Base-by-base conservation (phyloP, 2,329 filamentous ascomycete genomes). In the Scedosporium apiospermum region DNA sequence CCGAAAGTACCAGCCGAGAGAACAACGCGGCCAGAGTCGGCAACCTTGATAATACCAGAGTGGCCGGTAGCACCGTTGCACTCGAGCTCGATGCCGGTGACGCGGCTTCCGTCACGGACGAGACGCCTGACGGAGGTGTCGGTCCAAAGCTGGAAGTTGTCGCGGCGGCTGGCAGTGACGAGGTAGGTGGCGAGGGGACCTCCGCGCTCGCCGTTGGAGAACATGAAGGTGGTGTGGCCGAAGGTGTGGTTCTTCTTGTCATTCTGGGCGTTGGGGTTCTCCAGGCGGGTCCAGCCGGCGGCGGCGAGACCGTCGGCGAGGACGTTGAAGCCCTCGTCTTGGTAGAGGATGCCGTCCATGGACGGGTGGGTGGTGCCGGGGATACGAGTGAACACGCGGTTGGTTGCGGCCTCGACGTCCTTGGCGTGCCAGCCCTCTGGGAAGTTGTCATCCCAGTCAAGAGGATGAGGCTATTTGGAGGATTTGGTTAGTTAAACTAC, bases 181-280 rank as follows among this genome's bases (percentile, higher is more conserved):
- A 91, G 82, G 69, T 91, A 91, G 0, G 88, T 89, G 7, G 84
- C 85, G 70, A 91, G 77, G 12, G 88, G 88, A 1, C 89, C 88
- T 55, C 85, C 85, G 64, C 88, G 79, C 71, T 89, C 85, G 60
- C 86, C 87, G 57, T 85, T 75, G 5, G 77, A 76, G 70, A 85
- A 89, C 84, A 90, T 88, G 76, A 84, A 89, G 27, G 84, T 81
- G 26, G 85, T 84, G 72, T 85, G 82, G 53, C 82, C 80, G 72
- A 79, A 90, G 0, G 83, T 85, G 66, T 79, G 78, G 74, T 89
- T 86, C 81, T 91, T 91, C 70, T 81, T 71, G 63, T 81, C 77
- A 0, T 86, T 86, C 57, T 80, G 75, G 16, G 78, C 68, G 68
- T 88, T 88, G 26, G 86, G 83, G 12, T 81, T 80, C 26, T 90